Conservation (phyloP, 2,329 filamentous ascomycete genomes). For the Zalaria sp. region DNA sequence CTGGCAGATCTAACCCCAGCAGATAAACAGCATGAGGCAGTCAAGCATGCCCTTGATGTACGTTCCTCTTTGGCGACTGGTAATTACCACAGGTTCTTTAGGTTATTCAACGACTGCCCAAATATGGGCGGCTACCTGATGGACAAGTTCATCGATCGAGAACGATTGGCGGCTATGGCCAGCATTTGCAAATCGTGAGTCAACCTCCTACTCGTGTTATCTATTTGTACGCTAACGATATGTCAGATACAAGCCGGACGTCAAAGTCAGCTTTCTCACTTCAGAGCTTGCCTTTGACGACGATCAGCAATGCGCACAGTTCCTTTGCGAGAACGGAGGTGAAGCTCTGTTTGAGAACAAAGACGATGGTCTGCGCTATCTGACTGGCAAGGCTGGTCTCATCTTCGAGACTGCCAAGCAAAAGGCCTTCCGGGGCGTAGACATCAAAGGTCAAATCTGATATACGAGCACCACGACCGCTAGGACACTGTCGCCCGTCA, state of each 20-base stretch:
- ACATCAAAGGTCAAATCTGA: conserved; percentile 96
- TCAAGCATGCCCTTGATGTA: conserved; percentile 84
- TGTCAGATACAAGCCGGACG: conserved; percentile 75
- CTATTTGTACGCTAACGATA: conserved; percentile 29
- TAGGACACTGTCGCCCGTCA: no score
- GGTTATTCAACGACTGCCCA: conserved; percentile 82
- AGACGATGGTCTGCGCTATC: conserved; percentile 50
- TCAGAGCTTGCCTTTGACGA: conserved; percentile 92
- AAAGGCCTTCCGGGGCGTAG: conserved; percentile 70
- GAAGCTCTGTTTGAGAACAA: conserved; percentile 65
- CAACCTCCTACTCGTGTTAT: background rate
- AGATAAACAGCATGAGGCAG: conserved; percentile 75
- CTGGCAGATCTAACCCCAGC: conserved; percentile 96
- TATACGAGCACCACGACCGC: background rate
- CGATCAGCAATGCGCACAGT: conserved; percentile 61
- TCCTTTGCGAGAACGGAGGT: conserved; percentile 69
- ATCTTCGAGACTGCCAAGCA: conserved; percentile 62
- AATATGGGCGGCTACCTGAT: conserved; percentile 98
- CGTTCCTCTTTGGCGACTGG: conserved; percentile 83
- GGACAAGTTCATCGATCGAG: conserved; percentile 96
- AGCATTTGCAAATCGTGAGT: conserved; percentile 92
- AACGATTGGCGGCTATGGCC: conserved; percentile 79
- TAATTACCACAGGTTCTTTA: conserved; percentile 97
- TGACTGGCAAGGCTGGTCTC: conserved; percentile 56
- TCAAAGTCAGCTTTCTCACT: conserved; percentile 81